Conservation (phyloP, 768 basidiomycete species). For the Hygrocybe punicea region DNA sequence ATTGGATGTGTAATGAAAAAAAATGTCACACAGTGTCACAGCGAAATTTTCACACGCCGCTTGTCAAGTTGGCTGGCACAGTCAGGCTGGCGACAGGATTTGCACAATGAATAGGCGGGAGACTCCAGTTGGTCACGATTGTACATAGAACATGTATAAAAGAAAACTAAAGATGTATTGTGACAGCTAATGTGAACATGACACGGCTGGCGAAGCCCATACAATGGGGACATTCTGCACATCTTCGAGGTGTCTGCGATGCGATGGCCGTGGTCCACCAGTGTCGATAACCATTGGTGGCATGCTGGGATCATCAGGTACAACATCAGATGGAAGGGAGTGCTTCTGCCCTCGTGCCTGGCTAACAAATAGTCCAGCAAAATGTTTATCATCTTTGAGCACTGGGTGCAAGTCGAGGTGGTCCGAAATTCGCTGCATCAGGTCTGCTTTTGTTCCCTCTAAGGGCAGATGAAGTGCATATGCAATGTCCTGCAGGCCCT, state of each 20-base stretch:
- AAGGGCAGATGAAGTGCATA: constrained; percentile 5
- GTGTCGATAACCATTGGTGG: neutral
- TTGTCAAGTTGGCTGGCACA: neutral
- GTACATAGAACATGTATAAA: neutral
- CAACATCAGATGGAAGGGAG: neutral
- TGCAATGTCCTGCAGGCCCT: constrained; percentile 11
- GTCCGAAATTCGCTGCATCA: constrained; percentile 3
- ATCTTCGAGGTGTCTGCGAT: neutral
- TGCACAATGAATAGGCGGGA: too few relatives aligned
- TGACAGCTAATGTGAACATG: too few relatives aligned
- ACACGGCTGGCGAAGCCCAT: too few relatives aligned
- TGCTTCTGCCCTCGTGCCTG: neutral
- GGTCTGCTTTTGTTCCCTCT: constrained; percentile 3
- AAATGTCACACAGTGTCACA: neutral
- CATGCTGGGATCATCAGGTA: too few relatives aligned
- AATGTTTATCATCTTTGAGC: constrained; percentile 5
- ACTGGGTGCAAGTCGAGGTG: constrained; percentile 9
- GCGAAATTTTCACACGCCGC: neutral
- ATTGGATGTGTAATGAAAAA: constrained; percentile 14
- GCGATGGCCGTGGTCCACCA: neutral
- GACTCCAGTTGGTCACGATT: too few relatives aligned
- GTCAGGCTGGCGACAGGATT: too few relatives aligned
- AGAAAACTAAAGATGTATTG: neutral
- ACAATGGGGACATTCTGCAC: neutral
- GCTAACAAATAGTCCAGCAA: constrained; percentile 10